phyloP scores from a whole-genome alignment of 331 rosid genomes.

The Quercus tomentella region DNA sequence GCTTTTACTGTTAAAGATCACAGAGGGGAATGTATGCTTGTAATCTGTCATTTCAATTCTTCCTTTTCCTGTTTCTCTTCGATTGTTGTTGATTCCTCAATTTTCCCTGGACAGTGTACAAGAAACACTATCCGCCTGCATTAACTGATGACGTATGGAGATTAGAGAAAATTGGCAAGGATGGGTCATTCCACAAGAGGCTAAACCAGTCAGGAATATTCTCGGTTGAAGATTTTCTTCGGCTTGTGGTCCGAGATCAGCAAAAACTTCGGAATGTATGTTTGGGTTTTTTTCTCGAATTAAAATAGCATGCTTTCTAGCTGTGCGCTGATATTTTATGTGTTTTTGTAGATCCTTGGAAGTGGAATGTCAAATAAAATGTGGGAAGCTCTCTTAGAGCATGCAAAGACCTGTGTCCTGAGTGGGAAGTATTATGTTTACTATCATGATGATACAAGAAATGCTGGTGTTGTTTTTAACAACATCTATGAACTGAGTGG shows the following conservation, averaged over 20 bases:
- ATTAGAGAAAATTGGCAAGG: conserved; percentile 95
- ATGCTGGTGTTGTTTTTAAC: conserved; percentile 81
- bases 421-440: conserved; percentile 84
- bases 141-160: conserved; percentile 92
- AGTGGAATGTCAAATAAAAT: conserved; percentile 98
- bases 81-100: conserved; percentile 4
- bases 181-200: conserved; percentile 95
- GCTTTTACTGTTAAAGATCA: conserved; percentile 58
- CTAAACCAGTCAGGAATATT: conserved; percentile 43
- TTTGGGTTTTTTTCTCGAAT: conserved; percentile 12
- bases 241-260: conserved; percentile 73
- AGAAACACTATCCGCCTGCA: conserved; percentile 97
- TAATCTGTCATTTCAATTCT: conserved; percentile 9
- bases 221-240: conserved; percentile 80
- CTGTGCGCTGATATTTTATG: conserved; percentile 14
- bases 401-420: conserved; percentile 90
- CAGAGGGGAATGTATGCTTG: conserved; percentile 86
- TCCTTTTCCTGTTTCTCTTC: conserved; percentile 4
- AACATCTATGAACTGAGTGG: conserved; percentile 80
- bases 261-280: conserved; percentile 75
- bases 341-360: conserved; percentile 76
- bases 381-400: conserved; percentile 98
- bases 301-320: conserved; percentile 17
- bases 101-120: conserved; percentile 66
- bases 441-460: conserved; percentile 78